phyloP scores from a whole-genome alignment of 495 filamentous ascomycete genomes.

The Podospora anserina region DNA sequence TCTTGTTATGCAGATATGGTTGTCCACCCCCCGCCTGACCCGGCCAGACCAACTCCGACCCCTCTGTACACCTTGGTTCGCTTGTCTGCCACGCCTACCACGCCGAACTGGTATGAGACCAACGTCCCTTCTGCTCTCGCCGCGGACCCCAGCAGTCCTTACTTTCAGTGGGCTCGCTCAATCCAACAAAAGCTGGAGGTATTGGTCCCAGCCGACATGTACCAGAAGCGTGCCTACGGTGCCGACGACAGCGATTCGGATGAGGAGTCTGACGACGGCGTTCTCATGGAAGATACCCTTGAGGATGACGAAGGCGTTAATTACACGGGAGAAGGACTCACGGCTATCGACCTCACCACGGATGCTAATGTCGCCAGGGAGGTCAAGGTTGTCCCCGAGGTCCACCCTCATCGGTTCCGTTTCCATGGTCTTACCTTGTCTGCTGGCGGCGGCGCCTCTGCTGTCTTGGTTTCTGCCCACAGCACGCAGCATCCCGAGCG shows the following conservation, averaged over 20 bases:
- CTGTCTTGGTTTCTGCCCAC: conserved; percentile 39
- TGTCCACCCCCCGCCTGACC: conserved; percentile 42
- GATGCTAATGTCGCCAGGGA: conserved; percentile 20
- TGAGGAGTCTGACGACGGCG: conserved; percentile 25
- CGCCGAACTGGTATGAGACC: conserved; percentile 44
- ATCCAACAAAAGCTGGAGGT: conserved; percentile 41
- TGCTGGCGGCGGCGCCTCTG: conserved; percentile 43
- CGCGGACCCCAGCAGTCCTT: conserved; percentile 6
- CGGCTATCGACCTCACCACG: conserved; percentile 12
- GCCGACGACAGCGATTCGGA: conserved; percentile 23
- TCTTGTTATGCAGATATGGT: conserved; percentile 36
- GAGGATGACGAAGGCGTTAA: conserved; percentile 22
- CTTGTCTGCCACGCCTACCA: conserved; percentile 44
- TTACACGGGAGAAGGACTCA: neutral
- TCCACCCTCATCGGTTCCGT: conserved; percentile 44
- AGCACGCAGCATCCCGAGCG: conserved; percentile 39
- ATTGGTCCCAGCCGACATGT: conserved; percentile 30
- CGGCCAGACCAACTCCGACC: conserved; percentile 22
- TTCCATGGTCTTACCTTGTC: conserved; percentile 45
- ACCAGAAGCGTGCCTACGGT: conserved; percentile 24
- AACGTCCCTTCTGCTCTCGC: conserved; percentile 30
- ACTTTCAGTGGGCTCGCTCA: conserved; percentile 42
- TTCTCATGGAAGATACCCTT: conserved; percentile 22
- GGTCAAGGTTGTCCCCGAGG: conserved; percentile 28
- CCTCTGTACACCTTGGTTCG: conserved; percentile 46